Evolutionary conservation across 192 early-diverging fungal species (phyloP), one percentile per base, ranked within the genome.

Genomic region (Podochytrium sp.): DNA sequence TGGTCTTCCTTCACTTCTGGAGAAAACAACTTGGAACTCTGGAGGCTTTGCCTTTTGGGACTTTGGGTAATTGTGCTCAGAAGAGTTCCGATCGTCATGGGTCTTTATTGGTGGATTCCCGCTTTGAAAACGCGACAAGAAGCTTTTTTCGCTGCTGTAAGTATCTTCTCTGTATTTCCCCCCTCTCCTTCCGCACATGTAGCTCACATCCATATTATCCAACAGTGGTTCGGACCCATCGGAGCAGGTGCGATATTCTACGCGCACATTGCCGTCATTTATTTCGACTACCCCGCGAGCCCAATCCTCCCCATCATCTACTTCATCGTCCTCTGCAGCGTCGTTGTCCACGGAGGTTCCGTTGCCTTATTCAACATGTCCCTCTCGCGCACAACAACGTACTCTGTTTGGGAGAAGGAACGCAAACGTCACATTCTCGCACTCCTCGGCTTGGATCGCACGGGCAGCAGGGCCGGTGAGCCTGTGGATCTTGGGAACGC

Each of bases 181-280:
- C n/a, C n/a, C n/a, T n/a, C n/a, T n/a, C n/a, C n/a, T n/a, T n/a
- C n/a, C n/a, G n/a, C n/a, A n/a, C n/a, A n/a, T n/a, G n/a, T n/a
- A n/a, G n/a, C 25, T 55, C 27, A 60, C 12, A 29, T 62, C 66
- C 58, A 65, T 65, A 23, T n/a, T 5, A n/a, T 1, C 47, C 25
- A 29, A 18, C 55, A 79, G 77, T 97, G 92, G 93, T 97, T 97
- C 71, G 96, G 95, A 0, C 95, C 95, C 5, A 92, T 97, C 53
- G 93, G 91, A 16, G 90, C 89, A 30, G 80, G 85, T 3, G 86
- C 88, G 12, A 39, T 90, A 3, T 92, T 82, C 53, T 92, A 91
- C 67, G 76, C 80, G 10, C 81, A 84, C 59, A 71, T 85, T 0
- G 76, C 77, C 50, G 77, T 78, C 47, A 70, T 81, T 50, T 57